A percentile compares a stretch with the other conserved stretches of the same genome.
Conservation (phyloP, 805 yeast genomes). For the Ascoidea asiatica region DNA sequence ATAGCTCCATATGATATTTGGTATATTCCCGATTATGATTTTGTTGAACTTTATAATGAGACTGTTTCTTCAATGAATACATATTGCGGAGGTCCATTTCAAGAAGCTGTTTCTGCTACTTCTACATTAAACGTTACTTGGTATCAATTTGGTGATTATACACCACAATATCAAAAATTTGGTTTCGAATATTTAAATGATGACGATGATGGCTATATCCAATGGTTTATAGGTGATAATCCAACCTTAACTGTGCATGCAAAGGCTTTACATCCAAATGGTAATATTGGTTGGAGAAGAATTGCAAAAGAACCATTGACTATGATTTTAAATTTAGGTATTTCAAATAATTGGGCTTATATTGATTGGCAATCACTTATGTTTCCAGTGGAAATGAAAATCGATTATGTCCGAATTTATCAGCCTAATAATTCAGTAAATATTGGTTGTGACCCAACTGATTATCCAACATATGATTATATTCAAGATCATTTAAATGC, state of each 20-base stretch:
- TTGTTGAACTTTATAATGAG: slow-evolving; percentile 54
- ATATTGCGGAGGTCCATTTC: slow-evolving; percentile 87
- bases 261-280: slow-evolving; percentile 32
- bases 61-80: slow-evolving; percentile 71
- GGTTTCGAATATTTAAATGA: slow-evolving; percentile 29
- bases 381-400: slow-evolving; percentile 29
- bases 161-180: slow-evolving; percentile 24
- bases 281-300: slow-evolving; percentile 34
- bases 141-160: slow-evolving; percentile 55
- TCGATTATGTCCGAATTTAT: slow-evolving; percentile 34
- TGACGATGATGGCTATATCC: slow-evolving; percentile 25
- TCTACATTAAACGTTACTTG: slow-evolving; percentile 70
- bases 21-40: slow-evolving; percentile 85
- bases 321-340: slow-evolving; percentile 32
- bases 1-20: slow-evolving; percentile 90
- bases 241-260: slow-evolving; percentile 32
- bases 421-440: slow-evolving; percentile 28
- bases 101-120: slow-evolving; percentile 81
- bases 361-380: slow-evolving; percentile 31
- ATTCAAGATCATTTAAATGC: slow-evolving; percentile 27
- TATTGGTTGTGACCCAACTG: slow-evolving; percentile 34
- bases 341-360: slow-evolving; percentile 36
- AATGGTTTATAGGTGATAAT: slow-evolving; percentile 31
- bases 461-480: slow-evolving; percentile 31
- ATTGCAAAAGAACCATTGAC: slow-evolving; percentile 39